Base-by-base conservation (phyloP, 164 flowering plant species). In the Kalanchoe fedtschenkoi region DNA sequence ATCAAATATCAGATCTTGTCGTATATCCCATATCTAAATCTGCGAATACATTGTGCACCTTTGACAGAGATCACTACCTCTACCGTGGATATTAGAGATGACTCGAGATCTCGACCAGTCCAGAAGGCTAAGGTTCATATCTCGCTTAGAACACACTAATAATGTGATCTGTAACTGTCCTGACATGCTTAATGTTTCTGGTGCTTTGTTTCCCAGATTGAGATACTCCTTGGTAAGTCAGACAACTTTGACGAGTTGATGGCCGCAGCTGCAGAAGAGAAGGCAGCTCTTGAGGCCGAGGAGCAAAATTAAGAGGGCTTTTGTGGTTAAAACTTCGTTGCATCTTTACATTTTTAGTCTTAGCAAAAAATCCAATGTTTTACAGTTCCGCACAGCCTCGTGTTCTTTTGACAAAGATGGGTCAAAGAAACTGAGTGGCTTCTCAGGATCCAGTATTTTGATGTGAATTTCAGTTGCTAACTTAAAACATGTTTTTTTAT, bases 61-160 rank as follows among this genome's bases (percentile, higher is more conserved):
- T 37, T 37, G 8, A 28, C 75, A 77, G 81, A 64, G 63, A 80
- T 80, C 64, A 60, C 62, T 65, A 80, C 83, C 35, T 71, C 80
- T 17, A 80, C 83, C 5, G 75, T 80, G 57, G 83, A 80, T 61
- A 80, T 80, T 62, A 75, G 73, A 65, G 79, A 80, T 63, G 83
- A 77, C 9, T 61, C 72, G 21, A 67, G 80, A 22, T 77, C 72
- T 15, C 63, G 83, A 24, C 83, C 83, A 56, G 62, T 74, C 24
- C 81, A 71, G 13, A 80, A 80, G 62, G 78, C 83, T 3, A 80
- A 77, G 79, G 81, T 80, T 53, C 8, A 51, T 19, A 21, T 1
- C 17, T 28, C 2, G n/a, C 17, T 9, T 63, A 39, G 19, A 4
- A 37, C n/a, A 5, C 60, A 4, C 37, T 7, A 55, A 11, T 21